These are phyloP conservation scores for Taphrina wiesneri DNA, from an alignment of 1,139 yeast species.

Conservation along the genomic window DNA sequence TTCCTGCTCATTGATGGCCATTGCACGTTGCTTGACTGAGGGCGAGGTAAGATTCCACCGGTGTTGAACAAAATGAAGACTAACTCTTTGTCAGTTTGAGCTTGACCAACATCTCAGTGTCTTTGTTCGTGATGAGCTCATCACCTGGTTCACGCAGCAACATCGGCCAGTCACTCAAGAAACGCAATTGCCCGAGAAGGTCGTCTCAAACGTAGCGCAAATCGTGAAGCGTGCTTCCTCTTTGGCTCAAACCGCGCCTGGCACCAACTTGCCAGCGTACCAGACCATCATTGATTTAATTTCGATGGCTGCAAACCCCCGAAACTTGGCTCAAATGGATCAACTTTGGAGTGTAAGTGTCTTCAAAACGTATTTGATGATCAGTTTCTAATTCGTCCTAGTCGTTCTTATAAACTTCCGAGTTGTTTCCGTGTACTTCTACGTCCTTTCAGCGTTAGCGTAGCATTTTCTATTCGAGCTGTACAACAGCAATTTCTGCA, in stretches of 20 bases:
- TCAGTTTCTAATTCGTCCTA: not conserved
- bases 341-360: slow-evolving; percentile 72
- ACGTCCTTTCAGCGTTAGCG: not conserved
- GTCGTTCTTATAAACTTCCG: not conserved
- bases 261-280: slow-evolving; percentile 72
- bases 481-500: not conserved
- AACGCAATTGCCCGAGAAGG: slow-evolving; percentile 81
- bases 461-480: not conserved
- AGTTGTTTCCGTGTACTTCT: not conserved
- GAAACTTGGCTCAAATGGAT: slow-evolving; percentile 89
- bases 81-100: slow-evolving; percentile 37
- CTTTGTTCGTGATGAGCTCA: slow-evolving; percentile 89
- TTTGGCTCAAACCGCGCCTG: slow-evolving; percentile 75
- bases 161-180: slow-evolving; percentile 66
- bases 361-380: not conserved
- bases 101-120: slow-evolving; percentile 59
- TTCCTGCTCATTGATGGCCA: slow-evolving; percentile 78
- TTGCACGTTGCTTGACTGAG: slow-evolving; percentile 84
- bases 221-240: slow-evolving; percentile 64
- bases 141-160: slow-evolving; percentile 87
- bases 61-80: not conserved
- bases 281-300: slow-evolving; percentile 89
- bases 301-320: slow-evolving; percentile 93
- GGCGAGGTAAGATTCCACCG: slow-evolving; percentile 73
- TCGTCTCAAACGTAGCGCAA: slow-evolving; percentile 80